Conservation (phyloP, 164 flowering plant species). For the Umbilicus rupestris region DNA sequence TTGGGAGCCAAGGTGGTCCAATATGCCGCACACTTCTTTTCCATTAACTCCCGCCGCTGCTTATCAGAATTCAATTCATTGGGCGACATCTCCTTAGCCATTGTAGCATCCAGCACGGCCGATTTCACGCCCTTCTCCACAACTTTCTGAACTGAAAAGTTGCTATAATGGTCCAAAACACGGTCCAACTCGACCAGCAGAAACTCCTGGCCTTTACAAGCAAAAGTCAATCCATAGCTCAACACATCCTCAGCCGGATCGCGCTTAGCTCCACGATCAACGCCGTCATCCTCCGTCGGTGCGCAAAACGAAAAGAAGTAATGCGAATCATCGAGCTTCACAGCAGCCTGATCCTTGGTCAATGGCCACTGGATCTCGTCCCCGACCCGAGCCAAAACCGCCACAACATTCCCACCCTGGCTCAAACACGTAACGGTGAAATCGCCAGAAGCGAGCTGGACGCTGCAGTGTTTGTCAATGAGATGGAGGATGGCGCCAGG, state of each 20-base stretch:
- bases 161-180: conserved; percentile 44
- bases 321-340: conserved; percentile 70
- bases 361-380: conserved; percentile 87
- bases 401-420: conserved; percentile 48
- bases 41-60: conserved; percentile 47
- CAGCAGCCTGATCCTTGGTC: conserved; percentile 61
- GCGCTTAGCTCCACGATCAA: neutral
- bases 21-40: conserved; percentile 63
- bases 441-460: conserved; percentile 75
- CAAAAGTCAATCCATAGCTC: conserved; percentile 76
- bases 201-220: conserved; percentile 64
- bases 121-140: conserved; percentile 11
- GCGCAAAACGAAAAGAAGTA: conserved; percentile 66
- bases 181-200: conserved; percentile 45
- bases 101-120: conserved; percentile 19
- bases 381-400: conserved; percentile 59
- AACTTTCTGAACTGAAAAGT: conserved; percentile 56
- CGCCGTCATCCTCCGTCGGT: neutral
- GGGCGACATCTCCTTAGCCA: conserved; percentile 46
- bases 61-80: conserved; percentile 34
- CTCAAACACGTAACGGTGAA: conserved; percentile 37
- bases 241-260: conserved; percentile 17
- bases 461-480: conserved; percentile 59
- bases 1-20: conserved; percentile 97
- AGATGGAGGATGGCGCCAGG: conserved; percentile 69